phyloP scores from a whole-genome alignment of 352 stramenopile genomes.

The Phytophthora sansomeana region DNA sequence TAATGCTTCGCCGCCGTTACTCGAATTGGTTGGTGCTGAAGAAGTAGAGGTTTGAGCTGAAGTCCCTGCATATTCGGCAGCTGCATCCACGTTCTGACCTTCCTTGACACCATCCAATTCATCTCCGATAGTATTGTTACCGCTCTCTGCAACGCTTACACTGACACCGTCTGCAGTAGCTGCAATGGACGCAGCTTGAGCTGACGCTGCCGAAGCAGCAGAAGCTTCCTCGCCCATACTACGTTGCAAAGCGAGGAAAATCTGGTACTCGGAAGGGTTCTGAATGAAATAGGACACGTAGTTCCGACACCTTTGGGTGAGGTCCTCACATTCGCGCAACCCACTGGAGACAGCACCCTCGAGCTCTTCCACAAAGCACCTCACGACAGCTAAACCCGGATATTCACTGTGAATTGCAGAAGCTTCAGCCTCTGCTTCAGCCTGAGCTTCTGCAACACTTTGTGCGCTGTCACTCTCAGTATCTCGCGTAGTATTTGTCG shows the following conservation, averaged over 20 bases:
- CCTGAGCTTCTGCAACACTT: slow-evolving; percentile 25
- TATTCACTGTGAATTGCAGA: slow-evolving; percentile 74
- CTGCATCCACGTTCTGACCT: slow-evolving; percentile 12
- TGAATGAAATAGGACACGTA: slow-evolving; percentile 89
- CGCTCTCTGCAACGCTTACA: slow-evolving; percentile 34
- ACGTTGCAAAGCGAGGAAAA: slow-evolving; percentile 78
- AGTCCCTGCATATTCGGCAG: slow-evolving; percentile 19
- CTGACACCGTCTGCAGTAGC: slow-evolving; percentile 38
- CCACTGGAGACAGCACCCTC: slow-evolving; percentile 64
- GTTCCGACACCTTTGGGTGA: slow-evolving; percentile 74
- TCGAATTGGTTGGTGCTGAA: slow-evolving; percentile 7
- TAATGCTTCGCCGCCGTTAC: slow-evolving; percentile 34
- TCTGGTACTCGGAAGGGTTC: slow-evolving; percentile 85
- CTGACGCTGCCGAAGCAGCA: slow-evolving; percentile 27
- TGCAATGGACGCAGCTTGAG: slow-evolving; percentile 29
- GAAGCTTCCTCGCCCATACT: slow-evolving; percentile 58
- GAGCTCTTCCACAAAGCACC: slow-evolving; percentile 75
- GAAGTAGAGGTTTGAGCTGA: slow-evolving; percentile 1
- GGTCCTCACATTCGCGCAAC: slow-evolving; percentile 61
- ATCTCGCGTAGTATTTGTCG: slow-evolving; percentile 22
- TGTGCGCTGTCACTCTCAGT: slow-evolving; percentile 36
- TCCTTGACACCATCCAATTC: slow-evolving; percentile 26
- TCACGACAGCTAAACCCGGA: slow-evolving; percentile 62
- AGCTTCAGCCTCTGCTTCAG: slow-evolving; percentile 37
- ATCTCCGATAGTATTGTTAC: slow-evolving; percentile 25